phyloP scores from a whole-genome alignment of 768 basidiomycete genomes.

The Russula ochroleuca region DNA sequence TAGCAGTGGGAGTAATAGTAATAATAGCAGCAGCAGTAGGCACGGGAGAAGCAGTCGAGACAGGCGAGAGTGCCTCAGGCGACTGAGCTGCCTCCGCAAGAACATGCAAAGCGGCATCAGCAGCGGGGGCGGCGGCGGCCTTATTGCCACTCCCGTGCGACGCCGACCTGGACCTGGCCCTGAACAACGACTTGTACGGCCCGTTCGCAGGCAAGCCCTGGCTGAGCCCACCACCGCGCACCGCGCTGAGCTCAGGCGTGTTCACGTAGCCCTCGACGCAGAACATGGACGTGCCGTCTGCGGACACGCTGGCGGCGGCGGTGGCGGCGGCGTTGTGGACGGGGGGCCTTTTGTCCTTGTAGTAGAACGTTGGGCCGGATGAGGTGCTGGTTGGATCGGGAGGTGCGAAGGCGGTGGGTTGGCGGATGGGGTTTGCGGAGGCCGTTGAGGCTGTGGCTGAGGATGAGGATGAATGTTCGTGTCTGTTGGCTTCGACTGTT shows the following conservation, averaged over 20 bases:
- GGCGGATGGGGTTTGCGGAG: constrained; percentile 9
- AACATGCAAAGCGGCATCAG: constrained; percentile 17
- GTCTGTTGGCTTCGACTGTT: not conserved
- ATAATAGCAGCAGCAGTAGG: not conserved
- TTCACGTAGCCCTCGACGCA: constrained; percentile 25
- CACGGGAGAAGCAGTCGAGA: constrained; percentile 2
- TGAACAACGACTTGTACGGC: constrained; percentile 25
- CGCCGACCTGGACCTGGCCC: constrained; percentile 12
- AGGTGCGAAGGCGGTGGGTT: constrained; percentile 14
- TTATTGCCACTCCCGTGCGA: not conserved
- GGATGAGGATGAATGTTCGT: not conserved
- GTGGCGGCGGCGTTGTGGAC: not conserved
- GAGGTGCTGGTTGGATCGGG: not conserved
- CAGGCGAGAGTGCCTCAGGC: constrained; percentile 17
- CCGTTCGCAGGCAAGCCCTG: constrained; percentile 20
- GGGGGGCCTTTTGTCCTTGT: not conserved
- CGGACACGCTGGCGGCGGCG: constrained; percentile 1
- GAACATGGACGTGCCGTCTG: constrained; percentile 23
- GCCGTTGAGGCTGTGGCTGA: not conserved
- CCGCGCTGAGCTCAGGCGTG: constrained; percentile 22
- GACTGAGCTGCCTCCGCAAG: constrained; percentile 21
- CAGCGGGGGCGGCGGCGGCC: not conserved
- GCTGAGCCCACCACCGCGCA: constrained; percentile 15
- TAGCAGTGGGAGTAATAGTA: too few relatives aligned
- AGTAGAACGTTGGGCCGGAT: constrained; percentile 8